Percentiles rank a stretch among this genome's conserved stretches.
phyloP scores from a whole-genome alignment of 2,329 filamentous ascomycete species.

The Ophiostoma triangulosporum region DNA sequence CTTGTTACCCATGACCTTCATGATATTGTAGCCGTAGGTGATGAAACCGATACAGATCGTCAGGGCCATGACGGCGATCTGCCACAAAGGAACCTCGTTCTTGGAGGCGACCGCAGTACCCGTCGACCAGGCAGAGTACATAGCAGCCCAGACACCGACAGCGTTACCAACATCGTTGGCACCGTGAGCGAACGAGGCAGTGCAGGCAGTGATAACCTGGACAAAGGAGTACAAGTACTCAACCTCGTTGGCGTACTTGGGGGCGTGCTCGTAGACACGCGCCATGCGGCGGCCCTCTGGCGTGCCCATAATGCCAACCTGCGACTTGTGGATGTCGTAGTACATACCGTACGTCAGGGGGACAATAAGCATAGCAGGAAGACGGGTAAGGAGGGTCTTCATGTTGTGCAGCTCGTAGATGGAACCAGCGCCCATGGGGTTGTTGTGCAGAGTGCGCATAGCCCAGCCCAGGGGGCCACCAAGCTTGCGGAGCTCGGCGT shows the following conservation, averaged over 20 bases:
- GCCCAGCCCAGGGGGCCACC: slow-evolving; percentile 67
- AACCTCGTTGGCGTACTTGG: slow-evolving; percentile 56
- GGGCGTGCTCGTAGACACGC: slow-evolving; percentile 48
- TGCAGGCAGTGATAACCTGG: slow-evolving; percentile 54
- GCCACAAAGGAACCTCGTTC: slow-evolving; percentile 58
- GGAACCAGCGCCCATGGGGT: slow-evolving; percentile 57
- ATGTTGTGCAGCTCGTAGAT: slow-evolving; percentile 66
- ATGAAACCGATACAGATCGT: slow-evolving; percentile 54
- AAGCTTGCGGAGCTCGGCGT: slow-evolving; percentile 48
- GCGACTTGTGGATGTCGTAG: slow-evolving; percentile 72
- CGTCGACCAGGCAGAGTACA: slow-evolving; percentile 54
- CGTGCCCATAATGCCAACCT: slow-evolving; percentile 55
- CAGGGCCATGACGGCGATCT: slow-evolving; percentile 53
- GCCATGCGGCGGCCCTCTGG: slow-evolving; percentile 61
- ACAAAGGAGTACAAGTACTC: slow-evolving; percentile 57
- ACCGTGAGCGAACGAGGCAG: slow-evolving; percentile 61
- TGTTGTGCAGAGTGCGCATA: slow-evolving; percentile 62
- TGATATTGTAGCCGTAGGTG: slow-evolving; percentile 74
- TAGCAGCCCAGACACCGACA: slow-evolving; percentile 55
- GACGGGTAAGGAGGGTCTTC: slow-evolving; percentile 44
- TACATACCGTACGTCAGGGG: slow-evolving; percentile 59
- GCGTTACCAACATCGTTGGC: slow-evolving; percentile 67
- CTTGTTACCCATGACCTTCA: slow-evolving; percentile 78
- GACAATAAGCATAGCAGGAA: slow-evolving; percentile 53
- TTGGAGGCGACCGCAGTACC: slow-evolving; percentile 48